Percentiles rank a stretch among this genome's conserved stretches.
Evolutionary conservation across 495 filamentous ascomycete species (phyloP).

Genomic region (Penicillium dipodomyicola): DNA sequence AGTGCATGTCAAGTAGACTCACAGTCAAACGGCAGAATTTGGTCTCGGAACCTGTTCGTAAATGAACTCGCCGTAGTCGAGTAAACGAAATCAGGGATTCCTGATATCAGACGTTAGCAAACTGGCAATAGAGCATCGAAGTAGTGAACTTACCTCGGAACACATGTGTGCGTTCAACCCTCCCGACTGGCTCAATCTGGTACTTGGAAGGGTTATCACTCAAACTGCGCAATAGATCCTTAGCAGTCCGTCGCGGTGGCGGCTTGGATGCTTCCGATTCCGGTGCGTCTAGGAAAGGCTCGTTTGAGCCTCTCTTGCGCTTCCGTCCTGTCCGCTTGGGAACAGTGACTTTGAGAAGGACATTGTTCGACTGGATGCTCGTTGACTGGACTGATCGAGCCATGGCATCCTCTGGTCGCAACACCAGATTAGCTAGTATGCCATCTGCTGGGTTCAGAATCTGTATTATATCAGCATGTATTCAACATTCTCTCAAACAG

Average conservation of each 20-base stretch:
- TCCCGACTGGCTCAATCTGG: conserved; percentile 66
- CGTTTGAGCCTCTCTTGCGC: conserved; percentile 69
- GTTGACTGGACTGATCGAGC: conserved; percentile 71
- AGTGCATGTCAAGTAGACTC: conserved; percentile 10
- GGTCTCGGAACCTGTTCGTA: conserved; percentile 61
- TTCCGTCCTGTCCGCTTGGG: conserved; percentile 85
- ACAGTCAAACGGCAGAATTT: conserved; percentile 65
- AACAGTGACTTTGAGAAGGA: conserved; percentile 82
- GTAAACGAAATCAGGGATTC: conserved; percentile 74
- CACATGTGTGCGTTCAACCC: conserved; percentile 76
- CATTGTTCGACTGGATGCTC: conserved; percentile 67
- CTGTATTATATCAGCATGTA: conserved; percentile 27
- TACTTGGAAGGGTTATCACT: conserved; percentile 70
- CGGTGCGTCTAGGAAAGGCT: conserved; percentile 51
- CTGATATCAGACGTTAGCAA: conserved; percentile 21
- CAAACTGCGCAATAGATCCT: conserved; percentile 60
- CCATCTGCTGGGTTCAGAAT: conserved; percentile 43
- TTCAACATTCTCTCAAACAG: background rate
- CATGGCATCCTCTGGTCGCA: conserved; percentile 75
- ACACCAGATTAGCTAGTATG: conserved; percentile 53
- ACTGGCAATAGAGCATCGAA: background rate
- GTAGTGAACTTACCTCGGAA: conserved; percentile 60
- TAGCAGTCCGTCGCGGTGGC: conserved; percentile 28
- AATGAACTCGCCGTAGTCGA: conserved; percentile 61
- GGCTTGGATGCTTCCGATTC: conserved; percentile 8